Conservation (phyloP, 306 rosid species). For the Citrullus colocynthis region DNA sequence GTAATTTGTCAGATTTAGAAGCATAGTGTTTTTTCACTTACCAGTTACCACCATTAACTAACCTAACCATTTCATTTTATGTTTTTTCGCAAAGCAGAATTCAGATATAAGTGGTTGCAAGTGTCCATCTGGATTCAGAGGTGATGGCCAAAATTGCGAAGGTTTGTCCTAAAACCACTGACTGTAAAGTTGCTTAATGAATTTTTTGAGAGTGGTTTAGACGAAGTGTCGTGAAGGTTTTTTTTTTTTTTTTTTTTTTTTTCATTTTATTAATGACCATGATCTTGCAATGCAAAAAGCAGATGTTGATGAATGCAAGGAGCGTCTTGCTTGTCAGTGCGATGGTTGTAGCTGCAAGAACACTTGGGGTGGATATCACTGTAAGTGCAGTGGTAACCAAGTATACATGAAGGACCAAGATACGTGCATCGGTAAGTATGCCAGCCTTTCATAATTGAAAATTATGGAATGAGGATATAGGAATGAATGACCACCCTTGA, state of each 20-base stretch:
- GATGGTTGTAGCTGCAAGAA: constrained; percentile 41
- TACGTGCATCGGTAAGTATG: constrained; percentile 33
- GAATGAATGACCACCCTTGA: neutral
- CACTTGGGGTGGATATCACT: constrained; percentile 46
- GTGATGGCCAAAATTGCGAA: constrained; percentile 56
- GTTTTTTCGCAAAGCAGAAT: constrained; percentile 26
- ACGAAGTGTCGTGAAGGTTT: neutral
- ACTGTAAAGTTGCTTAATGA: neutral
- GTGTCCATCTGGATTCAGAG: constrained; percentile 64
- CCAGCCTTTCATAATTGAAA: neutral
- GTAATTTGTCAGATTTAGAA: neutral
- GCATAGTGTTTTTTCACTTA: neutral
- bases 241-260: too few species aligned
- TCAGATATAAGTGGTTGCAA: constrained; percentile 47
- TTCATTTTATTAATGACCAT: neutral
- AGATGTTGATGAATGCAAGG: constrained; percentile 45
- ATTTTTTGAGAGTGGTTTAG: neutral
- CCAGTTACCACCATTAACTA: neutral
- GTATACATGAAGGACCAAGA: constrained; percentile 40
- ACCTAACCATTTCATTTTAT: constrained; percentile 3
- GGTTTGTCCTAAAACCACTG: constrained; percentile 23
- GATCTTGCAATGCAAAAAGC: constrained; percentile 10
- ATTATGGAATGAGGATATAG: neutral
- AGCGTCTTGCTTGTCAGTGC: constrained; percentile 29
- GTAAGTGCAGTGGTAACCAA: constrained; percentile 33